Evolutionary conservation across 2,329 filamentous ascomycete genomes (phyloP).

Genomic region (Hypoxylon sp.): DNA sequence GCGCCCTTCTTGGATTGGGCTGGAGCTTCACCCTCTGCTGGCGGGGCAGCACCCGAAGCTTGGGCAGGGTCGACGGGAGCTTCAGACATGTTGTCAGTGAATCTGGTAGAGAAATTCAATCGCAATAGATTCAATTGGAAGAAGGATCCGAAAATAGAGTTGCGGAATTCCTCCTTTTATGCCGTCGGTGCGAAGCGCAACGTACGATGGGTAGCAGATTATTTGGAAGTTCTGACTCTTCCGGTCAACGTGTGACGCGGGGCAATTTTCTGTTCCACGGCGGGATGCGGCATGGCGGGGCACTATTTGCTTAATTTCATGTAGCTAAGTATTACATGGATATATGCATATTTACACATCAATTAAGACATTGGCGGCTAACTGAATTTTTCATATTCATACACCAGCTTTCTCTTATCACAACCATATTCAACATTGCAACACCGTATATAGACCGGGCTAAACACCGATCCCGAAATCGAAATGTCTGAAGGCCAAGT

Average conservation of each 20-base stretch:
- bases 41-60: slow-evolving; percentile 46
- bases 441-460: not conserved
- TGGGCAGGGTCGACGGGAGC: slow-evolving; percentile 51
- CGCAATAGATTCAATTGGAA: slow-evolving; percentile 14
- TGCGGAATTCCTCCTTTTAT: slow-evolving; percentile 17
- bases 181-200: slow-evolving; percentile 18
- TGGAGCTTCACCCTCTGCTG: slow-evolving; percentile 48
- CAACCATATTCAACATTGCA: slow-evolving; percentile 7
- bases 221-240: slow-evolving; percentile 41
- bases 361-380: slow-evolving; percentile 23
- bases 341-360: slow-evolving; percentile 38
- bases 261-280: slow-evolving; percentile 44
- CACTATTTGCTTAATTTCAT: slow-evolving; percentile 33
- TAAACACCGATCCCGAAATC: not conserved
- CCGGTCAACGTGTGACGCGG: slow-evolving; percentile 47
- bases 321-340: slow-evolving; percentile 12
- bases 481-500: slow-evolving; percentile 45
- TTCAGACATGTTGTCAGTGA: slow-evolving; percentile 54
- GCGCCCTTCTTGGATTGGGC: slow-evolving; percentile 79
- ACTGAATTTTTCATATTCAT: slow-evolving; percentile 41
- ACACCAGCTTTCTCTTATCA: not conserved
- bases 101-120: not conserved
- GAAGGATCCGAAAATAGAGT: not conserved
- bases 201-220: slow-evolving; percentile 28
- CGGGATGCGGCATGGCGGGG: slow-evolving; percentile 40